These are phyloP conservation scores for Gymnopilus dilepis DNA, from an alignment of 768 basidiomycete species.

Conservation along the genomic window DNA sequence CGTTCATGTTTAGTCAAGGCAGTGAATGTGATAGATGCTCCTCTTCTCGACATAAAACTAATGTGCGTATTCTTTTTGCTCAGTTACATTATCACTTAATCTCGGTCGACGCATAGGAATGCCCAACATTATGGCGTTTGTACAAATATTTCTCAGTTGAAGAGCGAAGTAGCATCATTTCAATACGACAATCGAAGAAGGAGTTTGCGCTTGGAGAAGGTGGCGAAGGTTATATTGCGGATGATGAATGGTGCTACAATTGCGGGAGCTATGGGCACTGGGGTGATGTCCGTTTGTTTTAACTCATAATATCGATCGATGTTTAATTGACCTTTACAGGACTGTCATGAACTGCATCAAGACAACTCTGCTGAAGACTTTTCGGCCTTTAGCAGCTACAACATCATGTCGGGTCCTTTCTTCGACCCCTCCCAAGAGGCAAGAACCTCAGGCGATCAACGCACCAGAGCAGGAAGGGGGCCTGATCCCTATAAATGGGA, in stretches of 20 bases:
- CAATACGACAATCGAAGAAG: slow-evolving; percentile 53
- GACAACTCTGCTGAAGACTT: slow-evolving; percentile 51
- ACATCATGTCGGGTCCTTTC: slow-evolving; percentile 71
- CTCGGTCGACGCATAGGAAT: slow-evolving; percentile 64
- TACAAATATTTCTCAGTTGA: slow-evolving; percentile 72
- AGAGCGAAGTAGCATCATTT: slow-evolving; percentile 51
- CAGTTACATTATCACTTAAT: not conserved
- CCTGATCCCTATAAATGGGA: slow-evolving; percentile 48
- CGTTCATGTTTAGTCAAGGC: slow-evolving; percentile 33
- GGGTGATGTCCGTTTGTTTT: slow-evolving; percentile 66
- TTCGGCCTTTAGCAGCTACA: slow-evolving; percentile 72
- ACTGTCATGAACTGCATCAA: slow-evolving; percentile 54
- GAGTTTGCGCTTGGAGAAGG: slow-evolving; percentile 63
- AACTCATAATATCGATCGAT: not conserved
- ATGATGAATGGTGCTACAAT: slow-evolving; percentile 83
- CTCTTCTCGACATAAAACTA: slow-evolving; percentile 63
- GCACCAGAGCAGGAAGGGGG: too few species aligned
- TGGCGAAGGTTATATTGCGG: slow-evolving; percentile 78
- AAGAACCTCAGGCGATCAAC: slow-evolving; percentile 37
- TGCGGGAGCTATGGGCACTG: slow-evolving; percentile 77
- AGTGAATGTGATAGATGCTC: slow-evolving; percentile 74
- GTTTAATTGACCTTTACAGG: slow-evolving; percentile 42
- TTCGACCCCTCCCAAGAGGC: slow-evolving; percentile 44
- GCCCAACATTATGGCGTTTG: slow-evolving; percentile 81
- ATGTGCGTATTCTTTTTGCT: slow-evolving; percentile 47